These are phyloP conservation scores for Gossypium lobatum DNA, from an alignment of 441 rosid genomes.

Conservation along the genomic window DNA sequence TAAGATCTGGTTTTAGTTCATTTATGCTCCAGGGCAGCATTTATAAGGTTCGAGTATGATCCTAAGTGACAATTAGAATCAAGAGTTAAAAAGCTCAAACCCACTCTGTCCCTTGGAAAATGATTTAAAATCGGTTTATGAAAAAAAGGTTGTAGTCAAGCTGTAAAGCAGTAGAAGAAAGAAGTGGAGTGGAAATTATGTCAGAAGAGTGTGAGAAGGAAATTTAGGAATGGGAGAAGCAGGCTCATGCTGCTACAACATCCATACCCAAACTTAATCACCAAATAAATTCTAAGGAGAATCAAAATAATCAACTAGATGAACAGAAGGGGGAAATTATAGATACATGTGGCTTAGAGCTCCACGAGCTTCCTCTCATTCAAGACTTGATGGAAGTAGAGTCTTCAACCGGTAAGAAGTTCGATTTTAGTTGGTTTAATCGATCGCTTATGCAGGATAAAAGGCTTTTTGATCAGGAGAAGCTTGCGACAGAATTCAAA, in stretches of 20 bases:
- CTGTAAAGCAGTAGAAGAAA: slow-evolving; percentile 57
- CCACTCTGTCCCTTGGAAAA: slow-evolving; percentile 54
- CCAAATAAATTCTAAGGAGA: slow-evolving; percentile 80
- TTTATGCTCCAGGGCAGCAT: not conserved
- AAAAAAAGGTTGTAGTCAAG: slow-evolving; percentile 64
- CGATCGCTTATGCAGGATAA: slow-evolving; percentile 69
- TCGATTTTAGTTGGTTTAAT: slow-evolving; percentile 74
- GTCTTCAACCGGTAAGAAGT: slow-evolving; percentile 47
- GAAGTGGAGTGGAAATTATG: slow-evolving; percentile 89
- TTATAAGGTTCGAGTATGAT: slow-evolving; percentile 78
- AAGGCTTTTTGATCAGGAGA: slow-evolving; percentile 74
- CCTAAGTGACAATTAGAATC: slow-evolving; percentile 84
- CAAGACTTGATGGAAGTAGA: slow-evolving; percentile 77
- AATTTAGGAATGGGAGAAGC: slow-evolving; percentile 85
- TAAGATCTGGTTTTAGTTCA: not conserved
- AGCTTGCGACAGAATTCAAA: slow-evolving; percentile 65
- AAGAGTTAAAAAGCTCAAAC: slow-evolving; percentile 70
- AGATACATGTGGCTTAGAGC: slow-evolving; percentile 82
- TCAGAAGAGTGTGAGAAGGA: slow-evolving; percentile 88
- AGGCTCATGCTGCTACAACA: slow-evolving; percentile 72
- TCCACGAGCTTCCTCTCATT: slow-evolving; percentile 60
- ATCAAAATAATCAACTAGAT: slow-evolving; percentile 66
- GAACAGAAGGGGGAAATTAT: slow-evolving; percentile 65
- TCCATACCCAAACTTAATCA: slow-evolving; percentile 73
- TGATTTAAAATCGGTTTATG: slow-evolving; percentile 50